phyloP scores from a whole-genome alignment of 2,329 filamentous ascomycete genomes.

The Cladosporium sp. region DNA sequence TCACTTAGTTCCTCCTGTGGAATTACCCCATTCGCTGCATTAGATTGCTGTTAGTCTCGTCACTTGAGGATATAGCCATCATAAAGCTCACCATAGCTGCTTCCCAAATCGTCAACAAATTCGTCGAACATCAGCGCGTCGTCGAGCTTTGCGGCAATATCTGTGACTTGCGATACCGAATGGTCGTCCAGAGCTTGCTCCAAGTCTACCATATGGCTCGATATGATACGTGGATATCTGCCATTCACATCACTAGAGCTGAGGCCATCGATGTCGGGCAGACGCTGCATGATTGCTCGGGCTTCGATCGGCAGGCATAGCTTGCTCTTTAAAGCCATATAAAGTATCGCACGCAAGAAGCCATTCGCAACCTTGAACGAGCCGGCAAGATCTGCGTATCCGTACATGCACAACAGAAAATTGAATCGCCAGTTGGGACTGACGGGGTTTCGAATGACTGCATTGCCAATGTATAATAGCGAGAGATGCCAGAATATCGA shows the following conservation, averaged over 20 bases:
- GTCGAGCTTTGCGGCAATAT: not conserved
- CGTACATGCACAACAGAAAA: not conserved
- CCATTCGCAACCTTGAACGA: not conserved
- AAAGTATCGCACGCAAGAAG: slow-evolving; percentile 1
- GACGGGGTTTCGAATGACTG: not conserved
- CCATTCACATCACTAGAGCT: not conserved
- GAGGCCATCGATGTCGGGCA: not conserved
- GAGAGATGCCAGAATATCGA: slow-evolving; percentile 3
- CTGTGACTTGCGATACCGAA: not conserved
- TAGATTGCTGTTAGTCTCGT: not conserved
- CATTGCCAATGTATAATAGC: slow-evolving; percentile 2
- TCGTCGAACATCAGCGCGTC: slow-evolving; percentile 7
- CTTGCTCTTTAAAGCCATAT: not conserved
- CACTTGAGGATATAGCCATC: not conserved
- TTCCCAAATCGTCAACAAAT: not conserved
- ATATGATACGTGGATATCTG: not conserved
- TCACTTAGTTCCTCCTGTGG: too few species aligned
- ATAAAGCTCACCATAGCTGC: not conserved
- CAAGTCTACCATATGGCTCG: slow-evolving; percentile 1
- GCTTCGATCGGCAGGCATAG: not conserved
- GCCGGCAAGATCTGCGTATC: not conserved
- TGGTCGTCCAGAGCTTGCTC: not conserved
- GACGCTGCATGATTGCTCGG: not conserved
- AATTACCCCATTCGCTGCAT: too few species aligned
- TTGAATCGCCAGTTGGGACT: not conserved